Base-by-base conservation (phyloP, 2,329 filamentous ascomycete species). In the Apiospora arundinis region DNA sequence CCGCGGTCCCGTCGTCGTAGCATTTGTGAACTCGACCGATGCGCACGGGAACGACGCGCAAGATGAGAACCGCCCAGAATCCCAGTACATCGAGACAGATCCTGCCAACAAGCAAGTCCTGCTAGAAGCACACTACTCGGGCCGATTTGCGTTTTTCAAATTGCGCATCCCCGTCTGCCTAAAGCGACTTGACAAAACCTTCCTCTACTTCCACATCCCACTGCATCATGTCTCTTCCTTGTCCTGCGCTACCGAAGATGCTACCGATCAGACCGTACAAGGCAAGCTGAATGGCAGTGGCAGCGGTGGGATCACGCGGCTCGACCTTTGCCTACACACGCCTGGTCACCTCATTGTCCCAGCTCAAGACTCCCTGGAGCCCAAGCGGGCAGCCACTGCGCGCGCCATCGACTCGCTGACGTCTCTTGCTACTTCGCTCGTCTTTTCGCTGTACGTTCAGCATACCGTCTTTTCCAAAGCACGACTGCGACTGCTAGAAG, bases 21-120 rank as follows among this genome's bases (percentile, higher is more conserved):
- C 45, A 32, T 48, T 68, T 7, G 23, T 21, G 14, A 48, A 14
- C 18, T 18, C 65, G 23, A 28, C 1, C 18, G 52, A 32, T 5
- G 32, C 14, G 23, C 32, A 9, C 4, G 42, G 23, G 5, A 25
- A 68, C 25, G 44, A 44, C 11, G 37, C 25, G 42, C 7, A 46
- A 4, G 66, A 68, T 25, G 49, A 56, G 49, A 56, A 16, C 11
- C 49, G 7, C 14, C 5, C 23, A 28, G 3, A 14, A 28, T 32
- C 5, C 28, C 67, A 32, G 5, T 52, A 68, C 45, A 4, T 68
- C 25, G 46, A 68, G 16, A 16, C 67, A 5, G 67, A 68, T 18
- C 67, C 67, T 23, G 28, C 67, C 44, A 68, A 68, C 67, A 68
- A 68, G 32, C 67, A n/a, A 11, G 45, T 68, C 23, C 42, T 68